Base-by-base conservation (phyloP, 1,284 basidiomycete genomes). In the Sporisorium graminicola region DNA sequence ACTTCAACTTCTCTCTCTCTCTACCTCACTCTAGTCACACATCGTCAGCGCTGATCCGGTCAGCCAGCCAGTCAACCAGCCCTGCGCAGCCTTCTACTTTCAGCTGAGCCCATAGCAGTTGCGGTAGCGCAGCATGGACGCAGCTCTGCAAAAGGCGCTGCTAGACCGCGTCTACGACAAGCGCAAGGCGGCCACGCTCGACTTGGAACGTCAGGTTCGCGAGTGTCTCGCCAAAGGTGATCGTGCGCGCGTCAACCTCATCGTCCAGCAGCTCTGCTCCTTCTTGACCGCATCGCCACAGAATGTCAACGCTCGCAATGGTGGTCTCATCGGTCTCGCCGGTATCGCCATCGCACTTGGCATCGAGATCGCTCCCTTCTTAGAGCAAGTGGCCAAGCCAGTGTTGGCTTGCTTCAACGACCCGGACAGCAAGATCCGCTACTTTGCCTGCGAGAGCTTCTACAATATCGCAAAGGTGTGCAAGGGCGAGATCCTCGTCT, bases 391-490 rank as follows among this genome's bases (percentile, higher is more conserved):
- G 83, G 91, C 98, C 35, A 91, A 92, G 37, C 93, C 94, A 1
- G 90, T 99, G 31, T 89, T 99, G n/a, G 90, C 90, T 44, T 98
- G 96, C 87, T 98, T 99, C 86, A 90, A 91, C 73, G 97, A 99
- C 86, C 90, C 92, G 4, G 97, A 99, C 88, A 94, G 94, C 86
- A 91, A 95, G 84, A 94, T 99, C 74, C 90, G 96, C 53, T 97
- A 97, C 87, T 97, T 95, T 88, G 96, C 96, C 7, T 96, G 95
- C 67, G 96, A 99, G 86, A 95, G 94, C 85, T 88, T 99, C 82
- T 99, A 99, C 88, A 99, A 99, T 87, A 97, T 99, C 80, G 85
- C 86, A 37, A 98, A 99, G 87, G 95, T 98, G 8, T 97, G 95
- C 62, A 98, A 98, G 85, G 96, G 96, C 40, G 96, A 98, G 87